phyloP scores from a whole-genome alignment of 179 eudicot species.

The Dionaea muscipula region DNA sequence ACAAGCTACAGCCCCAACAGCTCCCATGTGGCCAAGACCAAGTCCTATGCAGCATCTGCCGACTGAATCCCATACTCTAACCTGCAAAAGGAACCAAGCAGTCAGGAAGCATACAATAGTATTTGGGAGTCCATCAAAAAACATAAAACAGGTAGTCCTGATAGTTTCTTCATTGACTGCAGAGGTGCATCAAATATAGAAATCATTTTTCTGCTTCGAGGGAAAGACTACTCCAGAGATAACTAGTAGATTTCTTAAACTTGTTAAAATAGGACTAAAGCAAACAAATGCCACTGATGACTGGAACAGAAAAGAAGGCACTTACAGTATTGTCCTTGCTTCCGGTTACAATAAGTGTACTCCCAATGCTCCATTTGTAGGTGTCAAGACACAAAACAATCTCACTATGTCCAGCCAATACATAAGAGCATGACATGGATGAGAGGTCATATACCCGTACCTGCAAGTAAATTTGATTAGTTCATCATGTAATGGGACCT shows the following conservation, averaged over 20 bases:
- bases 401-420: slow-evolving; percentile 81
- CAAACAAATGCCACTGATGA: not conserved
- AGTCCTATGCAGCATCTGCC: slow-evolving; percentile 50
- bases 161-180: not conserved
- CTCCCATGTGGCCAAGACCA: slow-evolving; percentile 79
- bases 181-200: not conserved
- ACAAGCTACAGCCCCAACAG: slow-evolving; percentile 89
- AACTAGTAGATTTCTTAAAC: not conserved
- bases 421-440: slow-evolving; percentile 94
- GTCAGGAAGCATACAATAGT: not conserved
- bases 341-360: slow-evolving; percentile 69
- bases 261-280: slow-evolving; percentile 1
- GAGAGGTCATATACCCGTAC: slow-evolving; percentile 83
- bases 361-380: slow-evolving; percentile 51
- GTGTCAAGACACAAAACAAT: slow-evolving; percentile 81
- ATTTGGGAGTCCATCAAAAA: not conserved
- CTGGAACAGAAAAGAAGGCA: not conserved
- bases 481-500: too few species aligned
- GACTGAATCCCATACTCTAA: slow-evolving; percentile 79
- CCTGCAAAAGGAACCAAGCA: slow-evolving; percentile 30
- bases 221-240: not conserved
- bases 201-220: not conserved
- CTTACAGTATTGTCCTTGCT: slow-evolving; percentile 96
- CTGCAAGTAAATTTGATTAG: slow-evolving; percentile 22
- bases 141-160: not conserved